Percentiles rank a stretch among this genome's conserved stretches.
Evolutionary conservation across 805 yeast genomes (phyloP).

Genomic region (Candida boleticola): DNA sequence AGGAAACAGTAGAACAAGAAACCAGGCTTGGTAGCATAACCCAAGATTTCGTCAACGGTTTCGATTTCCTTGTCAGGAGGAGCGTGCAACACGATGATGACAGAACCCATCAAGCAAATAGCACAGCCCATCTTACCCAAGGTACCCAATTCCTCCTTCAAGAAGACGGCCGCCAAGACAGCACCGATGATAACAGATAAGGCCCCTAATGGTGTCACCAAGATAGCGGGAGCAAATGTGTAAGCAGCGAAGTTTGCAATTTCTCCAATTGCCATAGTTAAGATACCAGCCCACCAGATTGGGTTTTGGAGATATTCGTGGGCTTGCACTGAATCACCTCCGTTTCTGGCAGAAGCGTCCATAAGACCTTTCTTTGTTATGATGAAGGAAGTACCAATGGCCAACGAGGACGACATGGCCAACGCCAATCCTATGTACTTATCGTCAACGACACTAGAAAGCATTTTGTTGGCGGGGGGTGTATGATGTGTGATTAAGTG

Average conservation of each 20-base stretch:
- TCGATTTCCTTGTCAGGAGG: constrained; percentile 90
- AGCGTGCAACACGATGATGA: constrained; percentile 85
- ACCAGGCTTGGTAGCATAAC: constrained; percentile 75
- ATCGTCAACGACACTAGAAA: constrained; percentile 55
- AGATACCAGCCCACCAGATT: constrained; percentile 92
- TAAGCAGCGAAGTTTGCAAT: constrained; percentile 92
- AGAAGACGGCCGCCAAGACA: constrained; percentile 77
- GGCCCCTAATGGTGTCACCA: constrained; percentile 92
- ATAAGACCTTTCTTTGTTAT: constrained; percentile 84
- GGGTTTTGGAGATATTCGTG: constrained; percentile 78
- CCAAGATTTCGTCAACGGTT: constrained; percentile 84
- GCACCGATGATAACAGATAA: constrained; percentile 89
- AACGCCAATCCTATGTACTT: constrained; percentile 86
- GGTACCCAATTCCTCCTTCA: constrained; percentile 83
- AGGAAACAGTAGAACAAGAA: constrained; percentile 63
- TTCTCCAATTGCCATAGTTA: constrained; percentile 89
- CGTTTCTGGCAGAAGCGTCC: constrained; percentile 62
- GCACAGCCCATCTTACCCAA: constrained; percentile 93
- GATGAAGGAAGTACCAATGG: constrained; percentile 87
- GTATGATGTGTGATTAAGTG: neutral
- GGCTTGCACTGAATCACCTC: constrained; percentile 64
- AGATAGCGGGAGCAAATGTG: constrained; percentile 90
- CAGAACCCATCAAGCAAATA: constrained; percentile 82
- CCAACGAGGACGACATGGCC: constrained; percentile 83
- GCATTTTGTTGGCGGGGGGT: too few species aligned